These are phyloP conservation scores for Microstegium vimineum DNA, from an alignment of 176 grass and related monocot species.

Conservation along the genomic window DNA sequence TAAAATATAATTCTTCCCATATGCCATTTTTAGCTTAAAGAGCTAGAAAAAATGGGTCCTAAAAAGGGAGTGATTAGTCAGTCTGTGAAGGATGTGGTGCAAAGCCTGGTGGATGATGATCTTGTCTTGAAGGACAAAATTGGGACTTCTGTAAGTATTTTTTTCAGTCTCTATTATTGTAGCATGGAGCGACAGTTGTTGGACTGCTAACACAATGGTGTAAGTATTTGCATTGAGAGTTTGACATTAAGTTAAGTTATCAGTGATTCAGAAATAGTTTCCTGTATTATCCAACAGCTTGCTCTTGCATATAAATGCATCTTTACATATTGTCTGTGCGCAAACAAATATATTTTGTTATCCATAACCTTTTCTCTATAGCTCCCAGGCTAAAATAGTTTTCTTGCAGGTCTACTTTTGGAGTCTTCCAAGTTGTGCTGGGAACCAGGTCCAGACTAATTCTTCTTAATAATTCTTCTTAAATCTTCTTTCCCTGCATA, in stretches of 20 bases:
- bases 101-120: constrained; percentile 98
- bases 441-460: constrained; percentile 70
- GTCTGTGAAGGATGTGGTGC: constrained; percentile 95
- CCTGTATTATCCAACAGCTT: background rate
- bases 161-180: constrained; percentile 1
- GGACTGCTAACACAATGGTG: background rate
- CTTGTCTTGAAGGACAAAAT: constrained; percentile 98
- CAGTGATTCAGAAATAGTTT: background rate
- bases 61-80: constrained; percentile 97
- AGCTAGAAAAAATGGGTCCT: constrained; percentile 93
- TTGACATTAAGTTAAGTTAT: background rate
- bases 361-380: background rate
- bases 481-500: background rate
- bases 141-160: constrained; percentile 76
- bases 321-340: background rate
- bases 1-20: background rate
- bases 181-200: background rate
- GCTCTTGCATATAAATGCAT: background rate
- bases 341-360: constrained; percentile 4
- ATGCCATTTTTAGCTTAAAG: constrained; percentile 66
- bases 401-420: constrained; percentile 90
- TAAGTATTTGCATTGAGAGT: background rate
- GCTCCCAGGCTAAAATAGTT: constrained; percentile 1
- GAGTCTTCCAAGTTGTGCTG: constrained; percentile 97
- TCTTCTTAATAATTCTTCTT: no score